Base-by-base conservation (phyloP, 192 early-diverging fungal species). In the Coemansia sp. region DNA sequence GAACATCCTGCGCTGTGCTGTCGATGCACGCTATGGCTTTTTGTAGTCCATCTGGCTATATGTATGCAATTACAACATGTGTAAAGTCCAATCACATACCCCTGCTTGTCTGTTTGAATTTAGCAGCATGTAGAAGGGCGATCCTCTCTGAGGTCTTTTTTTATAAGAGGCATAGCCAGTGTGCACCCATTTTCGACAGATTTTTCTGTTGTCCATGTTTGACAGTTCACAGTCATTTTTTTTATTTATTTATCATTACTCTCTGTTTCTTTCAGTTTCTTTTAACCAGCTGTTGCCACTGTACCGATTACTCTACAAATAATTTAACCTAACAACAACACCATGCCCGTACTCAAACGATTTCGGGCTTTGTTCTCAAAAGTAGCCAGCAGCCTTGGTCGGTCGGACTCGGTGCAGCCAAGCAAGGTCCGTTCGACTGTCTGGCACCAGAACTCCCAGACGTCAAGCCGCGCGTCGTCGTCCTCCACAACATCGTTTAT, bases 371-470 rank as follows among this genome's bases (percentile, higher is more conserved):
- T 74, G 30, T 53, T 74, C 54, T 60, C 72, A 57, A 68, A 58
- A 68, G 72, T 74, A 74, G 72, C 72, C 24, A 62, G 66, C 18
- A 64, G 62, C 17, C 72, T 74, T 24, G 62, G 72, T n/a, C 72
- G 72, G 19, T 64, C 72, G 30, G 62, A 68, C 37, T 65, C 66
- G 40, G 46, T 46, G 23, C 62, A 64, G 46, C 66, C 52, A 13
- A 60, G 62, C 62, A 74, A 74, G 51, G 66, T 74, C 57, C 63
- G 59, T 43, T 53, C 46, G 21, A 64, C 66, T 22, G 49, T 67
- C 21, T 68, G 66, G 72, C 72, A 55, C 44, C 72, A 65, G 58
- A 61, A 59, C 47, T 64, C 72, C 15, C 53, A 61, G 57, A 54
- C 54, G 27, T 68, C 66, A 25, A 74, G 72, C 54, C 72, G 58